Evolutionary conservation across 2,329 filamentous ascomycete genomes (phyloP).

Genomic region (Xylaria sp.): DNA sequence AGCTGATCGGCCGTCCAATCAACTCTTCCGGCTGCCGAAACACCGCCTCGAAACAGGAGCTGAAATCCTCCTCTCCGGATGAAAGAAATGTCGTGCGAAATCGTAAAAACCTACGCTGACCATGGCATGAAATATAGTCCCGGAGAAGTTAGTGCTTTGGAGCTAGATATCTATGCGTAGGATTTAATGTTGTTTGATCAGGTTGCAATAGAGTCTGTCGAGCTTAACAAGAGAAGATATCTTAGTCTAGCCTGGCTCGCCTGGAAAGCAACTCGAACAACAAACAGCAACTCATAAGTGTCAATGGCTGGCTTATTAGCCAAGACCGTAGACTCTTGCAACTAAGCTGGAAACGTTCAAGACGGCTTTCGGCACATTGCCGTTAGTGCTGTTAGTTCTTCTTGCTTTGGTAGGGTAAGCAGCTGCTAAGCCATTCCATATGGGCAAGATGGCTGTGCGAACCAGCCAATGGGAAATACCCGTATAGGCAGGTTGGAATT

Average conservation of each 20-base stretch:
- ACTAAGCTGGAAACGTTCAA: neutral
- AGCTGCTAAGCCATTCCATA: neutral
- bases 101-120: neutral
- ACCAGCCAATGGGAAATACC: conserved; percentile 2
- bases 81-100: neutral
- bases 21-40: conserved; percentile 1
- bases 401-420: neutral
- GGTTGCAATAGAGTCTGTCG: conserved; percentile 10
- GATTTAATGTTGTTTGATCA: conserved; percentile 8
- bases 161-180: neutral
- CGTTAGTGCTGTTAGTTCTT: neutral
- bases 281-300: neutral
- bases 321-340: neutral
- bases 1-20: conserved; percentile 24
- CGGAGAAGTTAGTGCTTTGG: neutral
- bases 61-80: conserved; percentile 19
- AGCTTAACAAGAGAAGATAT: neutral
- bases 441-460: neutral
- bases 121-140: neutral
- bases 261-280: too few species aligned
- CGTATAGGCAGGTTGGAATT: conserved; percentile 14
- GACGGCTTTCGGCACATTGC: conserved; percentile 29
- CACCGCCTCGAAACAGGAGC: conserved; percentile 33
- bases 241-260: too few species aligned
- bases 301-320: neutral